Base-by-base conservation (phyloP, 306 rosid species). In the Morella rubra region DNA sequence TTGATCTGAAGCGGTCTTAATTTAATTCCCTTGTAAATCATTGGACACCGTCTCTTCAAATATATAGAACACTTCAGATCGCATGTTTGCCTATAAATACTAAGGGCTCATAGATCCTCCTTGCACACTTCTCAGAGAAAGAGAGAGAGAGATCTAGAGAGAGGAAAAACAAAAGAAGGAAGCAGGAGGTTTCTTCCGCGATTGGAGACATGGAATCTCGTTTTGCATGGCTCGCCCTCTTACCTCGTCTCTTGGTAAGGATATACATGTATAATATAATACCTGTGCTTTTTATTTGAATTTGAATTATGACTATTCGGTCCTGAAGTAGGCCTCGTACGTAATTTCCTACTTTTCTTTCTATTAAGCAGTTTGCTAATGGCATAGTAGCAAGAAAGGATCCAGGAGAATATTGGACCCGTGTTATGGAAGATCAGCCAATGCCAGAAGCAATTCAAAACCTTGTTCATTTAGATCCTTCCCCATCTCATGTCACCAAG, bases 401-500 rank as follows among this genome's bases (percentile, higher is more conserved):
- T 16, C 55, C 65, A 6, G 69, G 67, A 12, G 73, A 53, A 4
- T 61, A 69, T 46, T 50, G 64, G 80, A 42, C 37, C 32, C 49
- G 1, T 32, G 58, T 32, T 1, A 59, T 59, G 65, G 59, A 75
- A 24, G 51, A 68, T 13, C 37, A 74, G 9, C 44, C 79, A 4
- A 74, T 78, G 73, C 73, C 77, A 19, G 22, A 61, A 14, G 79
- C 76, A 73, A 73, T 82, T 59, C 51, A 32, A 22, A 73, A 73
- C 32, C 61, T 81, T 7, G 19, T 81, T 72, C 27, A 65, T 10
- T 67, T 54, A 18, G 46, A 55, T 72, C 55, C 85, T 9, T 37
- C 22, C 1, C 40, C 50, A 20, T 18, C 52, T 16, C 2, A 32
- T 10, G 56, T 64, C 7, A 40, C 5, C 15, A 41, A 32, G 61